phyloP scores from a whole-genome alignment of 768 basidiomycete species.

The Exidia glandulosa region DNA sequence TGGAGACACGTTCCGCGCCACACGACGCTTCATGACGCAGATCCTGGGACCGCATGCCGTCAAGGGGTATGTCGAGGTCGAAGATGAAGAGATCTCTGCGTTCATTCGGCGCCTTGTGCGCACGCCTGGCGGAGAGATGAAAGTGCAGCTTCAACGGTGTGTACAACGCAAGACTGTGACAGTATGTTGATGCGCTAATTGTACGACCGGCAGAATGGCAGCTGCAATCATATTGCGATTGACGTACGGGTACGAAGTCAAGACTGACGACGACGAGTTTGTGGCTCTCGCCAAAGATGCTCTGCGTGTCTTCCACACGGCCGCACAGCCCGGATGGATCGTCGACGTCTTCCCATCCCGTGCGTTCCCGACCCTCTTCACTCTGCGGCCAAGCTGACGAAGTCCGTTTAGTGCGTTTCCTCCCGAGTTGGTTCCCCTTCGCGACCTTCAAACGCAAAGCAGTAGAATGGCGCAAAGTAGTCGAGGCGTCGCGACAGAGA shows the following conservation, averaged over 20 bases:
- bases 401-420: conserved; percentile 8
- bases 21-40: background rate
- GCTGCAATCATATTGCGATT: conserved; percentile 10
- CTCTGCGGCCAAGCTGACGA: background rate
- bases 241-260: conserved; percentile 13
- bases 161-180: too few species aligned
- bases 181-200: background rate
- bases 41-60: background rate
- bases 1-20: background rate
- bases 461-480: conserved; percentile 1
- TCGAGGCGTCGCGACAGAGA: background rate
- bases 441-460: conserved; percentile 11
- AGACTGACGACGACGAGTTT: conserved; percentile 8
- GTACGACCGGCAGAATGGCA: background rate
- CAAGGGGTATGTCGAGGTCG: background rate
- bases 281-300: conserved; percentile 2
- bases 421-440: conserved; percentile 16
- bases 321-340: background rate
- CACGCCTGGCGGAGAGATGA: background rate
- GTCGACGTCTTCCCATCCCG: conserved; percentile 1
- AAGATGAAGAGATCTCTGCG: background rate
- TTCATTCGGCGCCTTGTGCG: background rate
- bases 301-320: background rate
- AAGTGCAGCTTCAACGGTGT: background rate
- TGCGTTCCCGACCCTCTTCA: background rate